Evolutionary conservation across 345 rosid species (phyloP), one percentile per base, ranked within the genome.

Genomic region (Pistacia integerrima): DNA sequence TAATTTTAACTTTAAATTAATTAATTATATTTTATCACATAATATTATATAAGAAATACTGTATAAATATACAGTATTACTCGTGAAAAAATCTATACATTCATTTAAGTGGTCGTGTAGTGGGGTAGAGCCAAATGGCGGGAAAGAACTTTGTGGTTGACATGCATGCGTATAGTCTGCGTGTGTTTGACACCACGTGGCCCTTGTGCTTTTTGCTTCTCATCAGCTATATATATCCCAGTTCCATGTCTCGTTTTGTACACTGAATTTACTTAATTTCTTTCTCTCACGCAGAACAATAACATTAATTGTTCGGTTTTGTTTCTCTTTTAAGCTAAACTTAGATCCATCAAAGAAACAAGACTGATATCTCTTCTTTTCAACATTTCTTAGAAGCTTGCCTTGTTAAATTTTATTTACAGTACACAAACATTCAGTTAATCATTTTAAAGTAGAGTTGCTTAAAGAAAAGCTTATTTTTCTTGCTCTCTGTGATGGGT

Each of bases 371-470:
- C 2, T 59, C 11, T 59, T 25, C 10, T 10, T 10, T 59, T 25
- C 5, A 58, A 5, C 14, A 2, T 5, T 52, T 52, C 57, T 12
- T 14, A 58, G 44, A 58, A 18, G 25, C 63, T 58, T 6, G 63
- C 20, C 5, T 22, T n/a, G 28, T 87, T 61, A 25, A 25, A 0
- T 41, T 70, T 90, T 79, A 35, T 89, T 17, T 85, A 83, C 66
- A 74, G 70, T 79, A 0, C 17, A 52, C 89, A 41, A 76, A 25
- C 76, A 76, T 11, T 80, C 72, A 55, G 75, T 57, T 36, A 36
- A 36, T 36, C 41, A 36, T 36, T 36, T 36, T 36, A 2, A 3
- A 2, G 4, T 36, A 36, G 41, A 36, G 41, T 36, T 36, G 41
- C 41, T 36, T 36, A 36, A 36, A 36, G 38, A 36, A 4, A 36